Conservation (phyloP, 2,329 filamentous ascomycete species). For the Ascochyta koolunga region DNA sequence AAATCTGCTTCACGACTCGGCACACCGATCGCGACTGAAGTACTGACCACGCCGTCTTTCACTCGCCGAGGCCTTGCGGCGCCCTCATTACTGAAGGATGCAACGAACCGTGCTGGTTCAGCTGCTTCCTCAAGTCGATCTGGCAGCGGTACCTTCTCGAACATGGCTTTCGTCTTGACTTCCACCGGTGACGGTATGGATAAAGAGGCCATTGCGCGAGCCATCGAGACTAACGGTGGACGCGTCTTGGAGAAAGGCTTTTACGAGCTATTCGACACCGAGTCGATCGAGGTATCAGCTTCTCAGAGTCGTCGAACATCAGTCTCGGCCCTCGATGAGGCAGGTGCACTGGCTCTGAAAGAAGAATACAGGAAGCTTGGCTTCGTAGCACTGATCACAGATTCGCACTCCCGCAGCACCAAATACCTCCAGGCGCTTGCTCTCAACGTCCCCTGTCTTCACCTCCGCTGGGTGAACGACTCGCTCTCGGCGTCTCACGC, state of each 20-base stretch:
- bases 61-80: conserved; percentile 49
- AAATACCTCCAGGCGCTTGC: conserved; percentile 97
- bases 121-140: conserved; percentile 34
- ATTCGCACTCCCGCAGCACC: conserved; percentile 81
- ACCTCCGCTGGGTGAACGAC: conserved; percentile 78
- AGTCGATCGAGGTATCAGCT: conserved; percentile 24
- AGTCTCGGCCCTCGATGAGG: conserved; percentile 19
- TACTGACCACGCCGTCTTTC: conserved; percentile 57
- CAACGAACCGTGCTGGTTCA: conserved; percentile 35
- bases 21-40: conserved; percentile 40
- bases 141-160: conserved; percentile 65
- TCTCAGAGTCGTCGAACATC: conserved; percentile 23
- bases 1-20: conserved; percentile 28
- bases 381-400: conserved; percentile 85
- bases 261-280: conserved; percentile 74
- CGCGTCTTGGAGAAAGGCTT: conserved; percentile 76
- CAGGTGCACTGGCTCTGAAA: conserved; percentile 60
- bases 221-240: conserved; percentile 76
- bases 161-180: conserved; percentile 88
- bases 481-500: conserved; percentile 68
- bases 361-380: conserved; percentile 62
- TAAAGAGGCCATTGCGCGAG: conserved; percentile 62
- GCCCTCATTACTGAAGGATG: conserved; percentile 35
- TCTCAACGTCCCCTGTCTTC: conserved; percentile 84
- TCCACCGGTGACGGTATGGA: conserved; percentile 63